phyloP scores from a whole-genome alignment of 768 basidiomycete species.

The Russula sp. region DNA sequence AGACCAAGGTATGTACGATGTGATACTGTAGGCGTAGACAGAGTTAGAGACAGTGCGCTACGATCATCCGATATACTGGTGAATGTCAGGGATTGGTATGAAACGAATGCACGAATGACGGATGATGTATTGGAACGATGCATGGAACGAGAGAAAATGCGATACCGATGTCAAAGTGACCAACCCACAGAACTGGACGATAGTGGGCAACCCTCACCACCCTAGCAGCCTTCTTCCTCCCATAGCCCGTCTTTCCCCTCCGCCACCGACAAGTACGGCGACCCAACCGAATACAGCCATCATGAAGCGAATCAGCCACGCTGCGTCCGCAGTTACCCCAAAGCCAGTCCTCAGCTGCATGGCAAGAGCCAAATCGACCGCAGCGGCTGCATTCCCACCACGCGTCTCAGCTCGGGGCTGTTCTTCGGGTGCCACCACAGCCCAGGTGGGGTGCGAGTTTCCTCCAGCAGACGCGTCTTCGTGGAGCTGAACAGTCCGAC shows the following conservation, averaged over 20 bases:
- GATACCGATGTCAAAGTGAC: neutral
- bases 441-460: constrained; percentile 9
- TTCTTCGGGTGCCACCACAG: constrained; percentile 15
- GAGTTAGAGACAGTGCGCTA: neutral
- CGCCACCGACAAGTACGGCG: constrained; percentile 42
- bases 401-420: constrained; percentile 26
- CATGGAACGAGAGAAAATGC: neutral
- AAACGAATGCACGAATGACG: constrained; percentile 4
- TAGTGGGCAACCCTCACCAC: neutral
- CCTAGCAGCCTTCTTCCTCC: constrained; percentile 10
- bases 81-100: neutral
- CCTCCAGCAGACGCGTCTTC: constrained; percentile 8
- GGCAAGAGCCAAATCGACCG: constrained; percentile 61
- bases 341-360: constrained; percentile 74
- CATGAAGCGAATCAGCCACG: constrained; percentile 74
- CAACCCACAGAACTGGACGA: neutral
- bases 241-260: constrained; percentile 12
- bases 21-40: too few species aligned
- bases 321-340: constrained; percentile 64
- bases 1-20: neutral
- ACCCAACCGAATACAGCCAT: constrained; percentile 81
- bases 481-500: constrained; percentile 20
- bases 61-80: neutral
- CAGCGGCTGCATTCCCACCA: constrained; percentile 37
- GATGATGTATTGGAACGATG: neutral